These are phyloP conservation scores for Yamadazyma sp. DNA, from an alignment of 805 yeast genomes.

Conservation along the genomic window DNA sequence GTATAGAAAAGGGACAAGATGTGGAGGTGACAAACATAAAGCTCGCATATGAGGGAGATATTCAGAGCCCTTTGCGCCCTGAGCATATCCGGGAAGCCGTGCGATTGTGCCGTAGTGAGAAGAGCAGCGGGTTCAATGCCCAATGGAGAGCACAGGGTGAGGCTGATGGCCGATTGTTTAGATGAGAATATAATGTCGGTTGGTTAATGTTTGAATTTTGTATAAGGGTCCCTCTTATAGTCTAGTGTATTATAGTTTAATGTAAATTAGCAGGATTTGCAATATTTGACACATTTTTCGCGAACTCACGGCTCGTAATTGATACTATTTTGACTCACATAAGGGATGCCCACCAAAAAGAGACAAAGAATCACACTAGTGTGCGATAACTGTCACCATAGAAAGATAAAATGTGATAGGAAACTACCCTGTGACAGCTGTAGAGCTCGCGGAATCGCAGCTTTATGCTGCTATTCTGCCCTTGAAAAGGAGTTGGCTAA, in stretches of 20 bases:
- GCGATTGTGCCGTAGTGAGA: conserved; percentile 70
- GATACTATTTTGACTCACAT: too few relatives aligned
- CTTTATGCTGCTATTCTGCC: conserved; percentile 14
- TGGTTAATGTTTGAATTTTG: too few relatives aligned
- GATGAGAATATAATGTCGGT: too few relatives aligned
- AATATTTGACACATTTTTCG: too few relatives aligned
- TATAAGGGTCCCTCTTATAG: too few relatives aligned
- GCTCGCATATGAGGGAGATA: conserved; percentile 39
- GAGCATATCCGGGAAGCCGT: conserved; percentile 89
- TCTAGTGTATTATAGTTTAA: too few relatives aligned
- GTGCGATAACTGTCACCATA: conserved; percentile 47
- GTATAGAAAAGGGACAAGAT: conserved; percentile 38
- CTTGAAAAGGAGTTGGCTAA: conserved; percentile 16
- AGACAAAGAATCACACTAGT: conserved; percentile 46
- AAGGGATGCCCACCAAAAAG: too few relatives aligned
- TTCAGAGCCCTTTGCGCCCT: conserved; percentile 66
- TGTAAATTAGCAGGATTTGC: too few relatives aligned
- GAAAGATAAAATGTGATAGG: conserved; percentile 46
- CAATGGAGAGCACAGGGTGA: conserved; percentile 72
- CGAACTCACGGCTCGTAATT: too few relatives aligned
- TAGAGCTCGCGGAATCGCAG: conserved; percentile 12
- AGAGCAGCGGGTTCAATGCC: conserved; percentile 43
- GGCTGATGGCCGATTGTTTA: conserved; percentile 67
- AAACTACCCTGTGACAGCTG: conserved; percentile 31
- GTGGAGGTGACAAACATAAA: conserved; percentile 22